Conservation (phyloP, 148 eudicot species). For the Beta vulgaris region DNA sequence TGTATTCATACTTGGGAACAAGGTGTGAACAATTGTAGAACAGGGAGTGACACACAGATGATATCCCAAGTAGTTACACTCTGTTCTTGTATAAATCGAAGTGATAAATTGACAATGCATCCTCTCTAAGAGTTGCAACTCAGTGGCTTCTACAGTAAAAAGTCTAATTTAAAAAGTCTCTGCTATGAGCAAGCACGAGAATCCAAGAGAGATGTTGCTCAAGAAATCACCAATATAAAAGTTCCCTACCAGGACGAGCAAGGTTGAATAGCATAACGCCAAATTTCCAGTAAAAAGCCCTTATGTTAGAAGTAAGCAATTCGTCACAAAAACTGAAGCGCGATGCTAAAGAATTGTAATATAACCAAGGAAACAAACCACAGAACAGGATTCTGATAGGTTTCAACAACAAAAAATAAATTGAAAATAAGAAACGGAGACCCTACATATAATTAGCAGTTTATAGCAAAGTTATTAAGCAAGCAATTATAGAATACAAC, state of each 20-base stretch:
- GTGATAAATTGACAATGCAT: neutral
- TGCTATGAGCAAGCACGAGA: no score
- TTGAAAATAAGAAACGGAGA: neutral
- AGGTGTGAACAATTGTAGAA: no score
- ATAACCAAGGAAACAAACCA: neutral
- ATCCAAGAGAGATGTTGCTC: no score
- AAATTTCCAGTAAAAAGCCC: neutral
- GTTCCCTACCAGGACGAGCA: no score
- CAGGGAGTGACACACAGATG: neutral
- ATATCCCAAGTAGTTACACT: neutral
- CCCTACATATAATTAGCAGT: neutral
- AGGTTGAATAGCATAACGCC: neutral
- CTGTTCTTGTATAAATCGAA: neutral
- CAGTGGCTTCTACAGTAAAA: neutral
- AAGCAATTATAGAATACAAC: conserved; percentile 14
- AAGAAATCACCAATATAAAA: no score
- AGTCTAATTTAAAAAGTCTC: neutral
- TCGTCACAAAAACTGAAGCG: neutral
- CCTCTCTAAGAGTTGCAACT: neutral
- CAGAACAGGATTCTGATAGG: neutral
- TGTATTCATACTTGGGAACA: no score
- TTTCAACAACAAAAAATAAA: neutral
- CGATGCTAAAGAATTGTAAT: neutral
- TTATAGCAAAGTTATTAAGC: neutral
- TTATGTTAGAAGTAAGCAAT: neutral